Evolutionary conservation across 352 stramenopile species (phyloP).

Genomic region (Pythium oligandrum): DNA sequence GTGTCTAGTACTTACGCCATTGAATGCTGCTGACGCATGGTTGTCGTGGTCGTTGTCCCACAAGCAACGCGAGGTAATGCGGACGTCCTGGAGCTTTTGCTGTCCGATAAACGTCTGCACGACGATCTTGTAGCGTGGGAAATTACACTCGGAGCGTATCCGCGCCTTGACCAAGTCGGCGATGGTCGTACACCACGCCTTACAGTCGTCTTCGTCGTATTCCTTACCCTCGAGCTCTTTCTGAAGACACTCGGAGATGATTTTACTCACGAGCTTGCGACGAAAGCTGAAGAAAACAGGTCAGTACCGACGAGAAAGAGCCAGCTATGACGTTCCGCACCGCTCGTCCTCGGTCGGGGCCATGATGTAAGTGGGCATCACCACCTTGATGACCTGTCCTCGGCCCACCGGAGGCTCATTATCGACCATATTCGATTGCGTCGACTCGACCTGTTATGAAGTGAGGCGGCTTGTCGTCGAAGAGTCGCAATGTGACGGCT

Average conservation of each 20-base stretch:
- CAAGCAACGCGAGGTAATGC: conserved; percentile 90
- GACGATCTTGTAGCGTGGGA: conserved; percentile 92
- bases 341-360: conserved; percentile 70
- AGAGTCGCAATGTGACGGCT: no score
- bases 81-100: conserved; percentile 91
- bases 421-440: conserved; percentile 38
- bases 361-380: conserved; percentile 85
- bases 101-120: conserved; percentile 94
- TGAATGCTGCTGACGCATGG: conserved; percentile 85
- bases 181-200: conserved; percentile 56
- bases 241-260: conserved; percentile 65
- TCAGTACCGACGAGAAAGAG: no score
- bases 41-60: conserved; percentile 94
- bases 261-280: conserved; percentile 64
- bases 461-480: no score
- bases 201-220: conserved; percentile 70
- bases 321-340: conserved; percentile 12
- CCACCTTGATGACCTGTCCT: conserved; percentile 72
- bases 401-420: conserved; percentile 29
- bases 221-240: conserved; percentile 69
- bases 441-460: no score
- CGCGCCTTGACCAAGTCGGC: conserved; percentile 59
- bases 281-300: conserved; percentile 37
- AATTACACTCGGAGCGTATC: conserved; percentile 58
- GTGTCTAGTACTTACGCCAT: conserved; percentile 52